These are phyloP conservation scores for Termitomyces sp. DNA, from an alignment of 768 basidiomycete genomes.

Conservation along the genomic window DNA sequence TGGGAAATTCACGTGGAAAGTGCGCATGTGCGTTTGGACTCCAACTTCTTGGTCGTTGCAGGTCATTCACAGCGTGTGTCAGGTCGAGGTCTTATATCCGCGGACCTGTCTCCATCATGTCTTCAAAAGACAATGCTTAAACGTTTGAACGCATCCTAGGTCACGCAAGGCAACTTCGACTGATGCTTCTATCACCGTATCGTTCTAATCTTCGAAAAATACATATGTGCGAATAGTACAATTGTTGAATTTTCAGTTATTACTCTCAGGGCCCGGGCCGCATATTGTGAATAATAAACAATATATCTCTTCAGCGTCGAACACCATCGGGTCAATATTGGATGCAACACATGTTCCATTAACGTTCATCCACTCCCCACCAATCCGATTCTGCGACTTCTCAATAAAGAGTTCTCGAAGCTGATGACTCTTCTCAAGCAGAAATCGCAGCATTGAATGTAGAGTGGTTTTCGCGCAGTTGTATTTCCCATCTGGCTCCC, in stretches of 20 bases:
- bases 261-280: too few species aligned
- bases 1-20: neutral
- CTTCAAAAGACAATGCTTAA: neutral
- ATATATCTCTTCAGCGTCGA: neutral
- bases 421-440: neutral
- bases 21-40: neutral
- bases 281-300: neutral
- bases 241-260: neutral
- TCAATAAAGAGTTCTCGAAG: neutral
- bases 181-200: neutral
- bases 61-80: neutral
- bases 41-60: neutral
- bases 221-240: neutral
- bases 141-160: too few species aligned
- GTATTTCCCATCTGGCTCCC: slow-evolving; percentile 2
- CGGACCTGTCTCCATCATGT: neutral
- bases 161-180: neutral
- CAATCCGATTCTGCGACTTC: neutral
- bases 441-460: neutral
- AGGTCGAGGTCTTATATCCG: neutral
- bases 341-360: neutral
- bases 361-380: neutral
- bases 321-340: neutral
- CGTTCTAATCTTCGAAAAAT: neutral
- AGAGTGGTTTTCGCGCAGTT: neutral